phyloP scores from a whole-genome alignment of 2,329 filamentous ascomycete species.

The Penicillium sp. region DNA sequence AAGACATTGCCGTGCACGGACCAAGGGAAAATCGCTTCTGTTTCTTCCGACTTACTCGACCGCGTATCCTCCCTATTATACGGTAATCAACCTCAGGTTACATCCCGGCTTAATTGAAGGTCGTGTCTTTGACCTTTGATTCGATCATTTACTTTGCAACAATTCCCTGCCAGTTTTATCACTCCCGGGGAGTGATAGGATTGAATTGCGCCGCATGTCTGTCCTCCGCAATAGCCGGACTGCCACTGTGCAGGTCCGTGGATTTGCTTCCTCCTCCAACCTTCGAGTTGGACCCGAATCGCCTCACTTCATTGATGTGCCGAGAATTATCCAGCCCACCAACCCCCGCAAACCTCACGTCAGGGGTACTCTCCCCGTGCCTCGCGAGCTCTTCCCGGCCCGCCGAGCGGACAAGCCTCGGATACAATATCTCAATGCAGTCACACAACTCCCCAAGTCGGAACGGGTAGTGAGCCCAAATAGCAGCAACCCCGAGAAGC shows the following conservation, averaged over 20 bases:
- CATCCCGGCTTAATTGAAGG: slow-evolving; percentile 6
- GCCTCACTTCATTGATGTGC: slow-evolving; percentile 81
- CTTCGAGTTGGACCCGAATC: slow-evolving; percentile 67
- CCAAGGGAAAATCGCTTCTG: slow-evolving; percentile 43
- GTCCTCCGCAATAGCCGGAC: slow-evolving; percentile 39
- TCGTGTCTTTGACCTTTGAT: slow-evolving; percentile 6
- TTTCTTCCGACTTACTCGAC: slow-evolving; percentile 23
- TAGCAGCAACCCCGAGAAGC: slow-evolving; percentile 50
- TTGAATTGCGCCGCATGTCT: slow-evolving; percentile 32
- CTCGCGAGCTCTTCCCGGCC: slow-evolving; percentile 73
- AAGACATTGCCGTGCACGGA: slow-evolving; percentile 38
- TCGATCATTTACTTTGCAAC: neutral
- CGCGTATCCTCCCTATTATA: slow-evolving; percentile 21
- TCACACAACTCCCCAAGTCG: slow-evolving; percentile 55
- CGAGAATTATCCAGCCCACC: slow-evolving; percentile 71
- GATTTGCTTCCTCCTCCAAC: slow-evolving; percentile 40
- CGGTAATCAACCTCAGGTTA: slow-evolving; percentile 12
- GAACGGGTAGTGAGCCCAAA: slow-evolving; percentile 34
- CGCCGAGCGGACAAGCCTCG: slow-evolving; percentile 62
- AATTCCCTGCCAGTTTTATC: neutral
- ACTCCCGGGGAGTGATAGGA: neutral
- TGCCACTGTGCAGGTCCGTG: slow-evolving; percentile 41
- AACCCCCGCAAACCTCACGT: slow-evolving; percentile 50
- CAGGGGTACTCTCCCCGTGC: slow-evolving; percentile 80
- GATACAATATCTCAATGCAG: slow-evolving; percentile 59